A percentile compares a stretch with the other conserved stretches of the same genome.
These are phyloP conservation scores for Baudoinia panamericana DNA, from an alignment of 495 filamentous ascomycete genomes.

Conservation along the genomic window DNA sequence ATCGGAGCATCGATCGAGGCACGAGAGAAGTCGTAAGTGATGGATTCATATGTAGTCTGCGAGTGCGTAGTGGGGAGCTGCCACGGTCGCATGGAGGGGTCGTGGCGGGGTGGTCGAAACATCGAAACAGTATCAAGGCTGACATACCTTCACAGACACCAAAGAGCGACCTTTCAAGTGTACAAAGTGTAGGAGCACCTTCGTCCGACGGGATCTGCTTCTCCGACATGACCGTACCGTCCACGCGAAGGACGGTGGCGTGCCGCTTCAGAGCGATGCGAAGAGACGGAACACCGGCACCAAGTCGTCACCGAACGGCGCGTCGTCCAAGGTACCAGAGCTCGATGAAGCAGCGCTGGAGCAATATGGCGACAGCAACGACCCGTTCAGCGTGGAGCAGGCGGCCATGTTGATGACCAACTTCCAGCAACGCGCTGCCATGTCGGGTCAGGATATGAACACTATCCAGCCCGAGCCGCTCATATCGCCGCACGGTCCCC, in stretches of 20 bases:
- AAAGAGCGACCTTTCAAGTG: conserved; percentile 99
- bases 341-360: conserved; percentile 82
- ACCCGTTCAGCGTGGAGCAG: conserved; percentile 94
- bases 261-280: conserved; percentile 85
- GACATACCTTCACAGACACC: conserved; percentile 50
- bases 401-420: conserved; percentile 98
- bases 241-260: conserved; percentile 95
- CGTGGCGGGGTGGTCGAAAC: conserved; percentile 2
- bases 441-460: conserved; percentile 55
- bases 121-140: conserved; percentile 2
- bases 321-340: conserved; percentile 67
- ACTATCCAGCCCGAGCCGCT: conserved; percentile 47
- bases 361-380: conserved; percentile 86
- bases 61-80: neutral
- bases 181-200: conserved; percentile 93
- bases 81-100: no score
- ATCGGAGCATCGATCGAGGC: conserved; percentile 91
- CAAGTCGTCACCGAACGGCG: conserved; percentile 47
- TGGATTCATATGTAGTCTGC: conserved; percentile 2
- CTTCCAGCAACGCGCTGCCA: conserved; percentile 93
- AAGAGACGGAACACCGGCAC: conserved; percentile 67
- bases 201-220: conserved; percentile 90
- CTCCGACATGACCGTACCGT: conserved; percentile 96
- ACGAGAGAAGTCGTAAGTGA: conserved; percentile 94
- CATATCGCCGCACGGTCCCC: conserved; percentile 50